Conservation (phyloP, 345 rosid genomes). For the Populus deltoides region DNA sequence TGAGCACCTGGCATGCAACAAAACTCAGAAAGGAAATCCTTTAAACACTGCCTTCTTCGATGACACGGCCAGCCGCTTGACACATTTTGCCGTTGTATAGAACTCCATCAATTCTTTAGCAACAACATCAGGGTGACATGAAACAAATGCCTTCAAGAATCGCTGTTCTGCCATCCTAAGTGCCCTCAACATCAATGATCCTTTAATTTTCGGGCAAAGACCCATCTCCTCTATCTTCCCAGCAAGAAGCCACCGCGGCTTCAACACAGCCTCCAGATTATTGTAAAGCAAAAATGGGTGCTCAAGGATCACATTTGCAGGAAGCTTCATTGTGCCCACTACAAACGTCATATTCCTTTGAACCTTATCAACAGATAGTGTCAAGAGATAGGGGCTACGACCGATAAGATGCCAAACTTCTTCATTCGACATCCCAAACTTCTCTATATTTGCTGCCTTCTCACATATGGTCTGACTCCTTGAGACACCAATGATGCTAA, state of each 20-base stretch:
- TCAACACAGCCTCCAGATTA: constrained; percentile 56
- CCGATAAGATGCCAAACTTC: constrained; percentile 61
- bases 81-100: constrained; percentile 42
- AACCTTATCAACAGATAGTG: constrained; percentile 70
- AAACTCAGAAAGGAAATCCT: constrained; percentile 69
- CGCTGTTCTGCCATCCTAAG: constrained; percentile 66
- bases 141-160: constrained; percentile 53
- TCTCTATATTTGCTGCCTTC: constrained; percentile 67
- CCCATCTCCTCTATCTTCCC: constrained; percentile 61
- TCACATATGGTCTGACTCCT: constrained; percentile 60
- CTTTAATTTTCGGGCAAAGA: constrained; percentile 46
- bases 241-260: constrained; percentile 56
- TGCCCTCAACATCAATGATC: constrained; percentile 36
- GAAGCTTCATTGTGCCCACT: constrained; percentile 57
- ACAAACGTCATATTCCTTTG: constrained; percentile 86
- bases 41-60: constrained; percentile 43
- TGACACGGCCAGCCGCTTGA: constrained; percentile 60
- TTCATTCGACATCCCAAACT: constrained; percentile 69
- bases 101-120: constrained; percentile 53
- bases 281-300: constrained; percentile 50
- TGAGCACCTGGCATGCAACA: too few species aligned
- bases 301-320: constrained; percentile 46
- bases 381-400: constrained; percentile 50
- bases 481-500: constrained; percentile 58
- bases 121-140: constrained; percentile 54